Conservation (phyloP, 2,329 filamentous ascomycete genomes). For the Ophiognomonia clavigignenti-juglandacearum region DNA sequence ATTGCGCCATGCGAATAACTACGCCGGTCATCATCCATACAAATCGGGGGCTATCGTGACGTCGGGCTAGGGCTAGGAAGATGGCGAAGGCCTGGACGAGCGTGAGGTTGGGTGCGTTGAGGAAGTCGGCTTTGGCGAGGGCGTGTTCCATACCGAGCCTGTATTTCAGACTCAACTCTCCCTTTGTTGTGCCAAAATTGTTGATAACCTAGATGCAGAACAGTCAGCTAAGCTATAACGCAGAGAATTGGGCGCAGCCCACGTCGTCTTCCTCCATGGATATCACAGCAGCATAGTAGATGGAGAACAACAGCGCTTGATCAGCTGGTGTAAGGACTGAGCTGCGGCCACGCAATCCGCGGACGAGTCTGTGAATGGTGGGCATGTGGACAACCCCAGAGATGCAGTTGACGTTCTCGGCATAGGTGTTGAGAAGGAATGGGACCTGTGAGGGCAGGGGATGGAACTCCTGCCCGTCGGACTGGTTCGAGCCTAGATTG, state of each 20-base stretch:
- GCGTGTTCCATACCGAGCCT: constrained; percentile 49
- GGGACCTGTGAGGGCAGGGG: constrained; percentile 52
- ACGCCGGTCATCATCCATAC: constrained; percentile 42
- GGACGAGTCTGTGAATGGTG: constrained; percentile 32
- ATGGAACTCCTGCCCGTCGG: constrained; percentile 35
- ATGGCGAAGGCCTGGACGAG: constrained; percentile 55
- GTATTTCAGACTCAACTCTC: constrained; percentile 40
- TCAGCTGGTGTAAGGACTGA: constrained; percentile 30
- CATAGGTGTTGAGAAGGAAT: constrained; percentile 45
- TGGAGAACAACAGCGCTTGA: constrained; percentile 51
- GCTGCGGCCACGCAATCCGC: constrained; percentile 29
- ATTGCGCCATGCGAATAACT: constrained; percentile 41
- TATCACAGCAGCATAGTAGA: constrained; percentile 51
- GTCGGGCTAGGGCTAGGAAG: constrained; percentile 46
- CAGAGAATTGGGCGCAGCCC: constrained; percentile 18
- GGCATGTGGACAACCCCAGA: constrained; percentile 42
- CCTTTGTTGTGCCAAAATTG: constrained; percentile 39
- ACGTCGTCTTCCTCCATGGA: constrained; percentile 56
- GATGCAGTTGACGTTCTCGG: constrained; percentile 45
- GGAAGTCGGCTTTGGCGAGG: constrained; percentile 52
- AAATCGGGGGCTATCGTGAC: constrained; percentile 43
- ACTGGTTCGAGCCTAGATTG: constrained; percentile 27
- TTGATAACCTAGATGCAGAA: constrained; percentile 18
- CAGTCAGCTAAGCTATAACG: neutral
- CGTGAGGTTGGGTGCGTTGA: constrained; percentile 51